phyloP scores from a whole-genome alignment of 352 stramenopile genomes.

The Pythium plurisporium region DNA sequence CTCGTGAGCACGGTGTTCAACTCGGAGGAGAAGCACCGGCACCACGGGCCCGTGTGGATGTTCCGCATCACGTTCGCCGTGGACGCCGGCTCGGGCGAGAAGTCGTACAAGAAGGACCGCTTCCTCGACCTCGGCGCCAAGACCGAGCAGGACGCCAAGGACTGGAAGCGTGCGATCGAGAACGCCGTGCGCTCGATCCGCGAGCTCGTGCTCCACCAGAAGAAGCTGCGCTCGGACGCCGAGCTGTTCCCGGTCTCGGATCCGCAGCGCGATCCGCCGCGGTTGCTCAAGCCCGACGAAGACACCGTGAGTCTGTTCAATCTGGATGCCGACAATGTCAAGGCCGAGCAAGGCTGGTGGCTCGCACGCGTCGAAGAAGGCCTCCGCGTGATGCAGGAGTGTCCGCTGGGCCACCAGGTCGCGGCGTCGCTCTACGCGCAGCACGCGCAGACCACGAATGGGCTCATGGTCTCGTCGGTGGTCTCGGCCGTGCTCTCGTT shows the following conservation, averaged over 20 bases:
- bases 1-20: constrained; percentile 79
- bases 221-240: constrained; percentile 71
- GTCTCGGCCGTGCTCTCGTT: constrained; percentile 72
- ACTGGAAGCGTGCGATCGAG: constrained; percentile 80
- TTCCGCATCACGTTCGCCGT: constrained; percentile 87
- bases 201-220: constrained; percentile 68
- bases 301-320: constrained; percentile 86
- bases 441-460: constrained; percentile 72
- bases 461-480: constrained; percentile 57
- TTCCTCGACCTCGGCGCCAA: constrained; percentile 85
- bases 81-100: constrained; percentile 47
- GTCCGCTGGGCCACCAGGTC: constrained; percentile 71
- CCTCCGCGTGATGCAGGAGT: constrained; percentile 84
- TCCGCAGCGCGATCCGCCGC: constrained; percentile 53
- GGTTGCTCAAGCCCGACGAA: constrained; percentile 73
- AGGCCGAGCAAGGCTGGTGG: constrained; percentile 84
- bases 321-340: constrained; percentile 77
- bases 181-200: constrained; percentile 71
- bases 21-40: constrained; percentile 86
- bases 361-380: constrained; percentile 77
- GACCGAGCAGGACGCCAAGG: constrained; percentile 72
- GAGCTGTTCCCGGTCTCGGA: constrained; percentile 54
- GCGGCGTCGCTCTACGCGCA: constrained; percentile 77
- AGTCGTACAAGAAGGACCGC: constrained; percentile 87
- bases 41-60: constrained; percentile 86